Evolutionary conservation across 257 asterid genomes (phyloP).

Genomic region (Scutellaria galericulata): DNA sequence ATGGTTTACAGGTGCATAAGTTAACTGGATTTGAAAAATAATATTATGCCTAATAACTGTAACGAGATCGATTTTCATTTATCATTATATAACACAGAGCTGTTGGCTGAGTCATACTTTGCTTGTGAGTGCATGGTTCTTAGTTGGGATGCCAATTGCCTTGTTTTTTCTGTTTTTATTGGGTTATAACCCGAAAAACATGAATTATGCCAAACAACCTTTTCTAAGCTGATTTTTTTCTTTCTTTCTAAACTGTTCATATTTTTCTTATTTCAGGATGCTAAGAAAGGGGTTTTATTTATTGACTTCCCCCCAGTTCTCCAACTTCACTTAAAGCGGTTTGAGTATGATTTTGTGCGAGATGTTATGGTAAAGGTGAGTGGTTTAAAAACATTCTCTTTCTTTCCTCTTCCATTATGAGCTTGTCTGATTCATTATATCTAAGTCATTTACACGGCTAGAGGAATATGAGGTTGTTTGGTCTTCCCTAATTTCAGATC

Average conservation of each 20-base stretch:
- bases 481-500: not conserved
- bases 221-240: not conserved
- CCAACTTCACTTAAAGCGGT: constrained; percentile 59
- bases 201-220: constrained; percentile 8
- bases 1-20: constrained; percentile 56
- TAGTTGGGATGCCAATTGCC: constrained; percentile 3
- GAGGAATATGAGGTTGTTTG: constrained; percentile 22
- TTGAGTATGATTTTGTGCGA: constrained; percentile 54
- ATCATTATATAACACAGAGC: constrained; percentile 12
- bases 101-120: constrained; percentile 8
- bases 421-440: constrained; percentile 22
- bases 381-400: constrained; percentile 23
- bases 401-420: constrained; percentile 13
- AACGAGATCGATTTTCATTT: not conserved
- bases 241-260: not conserved
- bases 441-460: not conserved
- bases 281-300: constrained; percentile 56
- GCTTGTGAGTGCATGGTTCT: constrained; percentile 17
- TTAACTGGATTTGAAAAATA: constrained; percentile 26
- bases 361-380: constrained; percentile 58
- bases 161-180: constrained; percentile 17
- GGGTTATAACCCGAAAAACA: not conserved
- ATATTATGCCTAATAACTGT: constrained; percentile 13
- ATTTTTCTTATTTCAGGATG: constrained; percentile 48
- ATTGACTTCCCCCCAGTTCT: constrained; percentile 57